Conservation (phyloP, 345 rosid genomes). For the Punica granatum region DNA sequence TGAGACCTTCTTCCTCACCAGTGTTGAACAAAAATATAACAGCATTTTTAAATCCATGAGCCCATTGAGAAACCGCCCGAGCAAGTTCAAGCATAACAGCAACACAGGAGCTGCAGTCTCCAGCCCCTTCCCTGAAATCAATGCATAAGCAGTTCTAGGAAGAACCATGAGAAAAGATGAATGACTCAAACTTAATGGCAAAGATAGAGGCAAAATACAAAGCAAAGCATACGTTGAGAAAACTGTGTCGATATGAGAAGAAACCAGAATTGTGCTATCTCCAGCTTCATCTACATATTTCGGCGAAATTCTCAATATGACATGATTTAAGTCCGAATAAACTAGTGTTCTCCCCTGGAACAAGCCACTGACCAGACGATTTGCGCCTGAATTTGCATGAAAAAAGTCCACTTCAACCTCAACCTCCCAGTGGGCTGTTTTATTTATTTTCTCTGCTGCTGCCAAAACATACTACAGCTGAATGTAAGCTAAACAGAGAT, state of each 20-base stretch:
- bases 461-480: slow-evolving; percentile 67
- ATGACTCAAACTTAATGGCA: not conserved
- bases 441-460: slow-evolving; percentile 46
- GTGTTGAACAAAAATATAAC: slow-evolving; percentile 83
- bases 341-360: slow-evolving; percentile 73
- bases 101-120: slow-evolving; percentile 94
- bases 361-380: slow-evolving; percentile 50
- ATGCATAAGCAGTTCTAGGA: slow-evolving; percentile 1
- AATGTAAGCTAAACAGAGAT: slow-evolving; percentile 18
- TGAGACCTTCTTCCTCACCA: slow-evolving; percentile 96
- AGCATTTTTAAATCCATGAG: slow-evolving; percentile 85
- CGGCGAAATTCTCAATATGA: slow-evolving; percentile 65
- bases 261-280: slow-evolving; percentile 75
- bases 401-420: slow-evolving; percentile 77
- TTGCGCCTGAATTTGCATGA: slow-evolving; percentile 58
- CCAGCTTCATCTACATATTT: slow-evolving; percentile 65
- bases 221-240: slow-evolving; percentile 64
- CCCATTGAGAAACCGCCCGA: slow-evolving; percentile 86
- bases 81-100: slow-evolving; percentile 98
- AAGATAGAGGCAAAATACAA: slow-evolving; percentile 5
- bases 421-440: slow-evolving; percentile 74
- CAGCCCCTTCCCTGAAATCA: slow-evolving; percentile 81
- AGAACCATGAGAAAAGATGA: not conserved
- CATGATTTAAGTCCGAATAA: slow-evolving; percentile 75
- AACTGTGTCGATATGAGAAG: slow-evolving; percentile 93